Percentiles rank a stretch among this genome's conserved stretches.
These are phyloP conservation scores for Arthrinium puccinioides DNA, from an alignment of 2,329 filamentous ascomycete genomes.

Conservation along the genomic window DNA sequence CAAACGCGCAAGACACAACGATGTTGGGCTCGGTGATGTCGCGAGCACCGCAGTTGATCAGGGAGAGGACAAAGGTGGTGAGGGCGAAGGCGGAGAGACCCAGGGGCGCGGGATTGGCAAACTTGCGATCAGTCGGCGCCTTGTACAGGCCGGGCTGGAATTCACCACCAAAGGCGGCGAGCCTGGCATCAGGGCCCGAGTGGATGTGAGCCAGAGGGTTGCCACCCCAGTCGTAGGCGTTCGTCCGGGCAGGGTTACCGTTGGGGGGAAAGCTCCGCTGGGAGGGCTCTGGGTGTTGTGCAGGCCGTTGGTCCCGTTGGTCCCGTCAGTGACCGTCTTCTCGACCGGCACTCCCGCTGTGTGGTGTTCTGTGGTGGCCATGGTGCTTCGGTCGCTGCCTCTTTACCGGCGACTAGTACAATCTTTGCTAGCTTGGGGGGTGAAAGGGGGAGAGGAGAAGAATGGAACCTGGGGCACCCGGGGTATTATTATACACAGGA, in stretches of 20 bases:
- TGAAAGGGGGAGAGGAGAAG: too few relatives aligned
- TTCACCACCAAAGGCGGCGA: constrained; percentile 62
- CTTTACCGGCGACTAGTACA: too few relatives aligned
- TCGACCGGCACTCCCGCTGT: too few relatives aligned
- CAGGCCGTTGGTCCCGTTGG: too few relatives aligned
- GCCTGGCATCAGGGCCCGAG: constrained; percentile 23
- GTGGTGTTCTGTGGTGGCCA: too few relatives aligned
- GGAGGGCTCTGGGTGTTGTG: too few relatives aligned
- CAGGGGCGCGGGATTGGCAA: constrained; percentile 73
- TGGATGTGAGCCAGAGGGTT: constrained; percentile 33
- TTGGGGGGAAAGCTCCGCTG: too few relatives aligned
- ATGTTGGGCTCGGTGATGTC: constrained; percentile 56
- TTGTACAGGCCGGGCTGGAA: constrained; percentile 65
- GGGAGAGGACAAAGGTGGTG: constrained; percentile 73
- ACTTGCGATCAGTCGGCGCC: constrained; percentile 58
- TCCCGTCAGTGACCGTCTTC: too few relatives aligned
- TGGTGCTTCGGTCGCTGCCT: too few relatives aligned
- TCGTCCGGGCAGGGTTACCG: constrained; percentile 11
- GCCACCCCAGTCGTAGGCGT: constrained; percentile 26
- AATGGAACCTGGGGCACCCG: too few relatives aligned
- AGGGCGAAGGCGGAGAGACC: constrained; percentile 74
- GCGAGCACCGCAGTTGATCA: constrained; percentile 63
- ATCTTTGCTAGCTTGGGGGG: too few relatives aligned
- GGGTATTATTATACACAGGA: too few relatives aligned
- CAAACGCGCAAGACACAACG: constrained; percentile 62